phyloP scores from a whole-genome alignment of 2,329 filamentous ascomycete species.

The Akanthomyces muscarius region DNA sequence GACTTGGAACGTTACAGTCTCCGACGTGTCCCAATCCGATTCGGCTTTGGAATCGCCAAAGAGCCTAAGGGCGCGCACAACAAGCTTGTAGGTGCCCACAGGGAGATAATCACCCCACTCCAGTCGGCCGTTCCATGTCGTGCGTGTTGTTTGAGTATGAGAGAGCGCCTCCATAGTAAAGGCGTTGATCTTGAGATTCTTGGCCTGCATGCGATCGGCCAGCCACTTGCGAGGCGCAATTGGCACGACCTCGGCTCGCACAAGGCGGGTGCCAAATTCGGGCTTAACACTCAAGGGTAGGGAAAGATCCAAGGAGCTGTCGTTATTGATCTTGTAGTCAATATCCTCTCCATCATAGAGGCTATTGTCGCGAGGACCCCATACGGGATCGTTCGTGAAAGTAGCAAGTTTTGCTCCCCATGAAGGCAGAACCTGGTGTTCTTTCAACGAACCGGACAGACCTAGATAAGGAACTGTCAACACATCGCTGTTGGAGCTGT shows the following conservation, averaged over 20 bases:
- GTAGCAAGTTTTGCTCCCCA: background rate
- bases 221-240: background rate
- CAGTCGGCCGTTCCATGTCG: background rate
- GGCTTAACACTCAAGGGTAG: background rate
- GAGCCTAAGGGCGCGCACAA: background rate
- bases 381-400: no score
- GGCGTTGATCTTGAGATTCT: background rate
- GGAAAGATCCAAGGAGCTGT: background rate
- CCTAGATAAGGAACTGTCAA: background rate
- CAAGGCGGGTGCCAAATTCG: background rate
- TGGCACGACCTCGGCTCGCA: background rate
- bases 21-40: background rate
- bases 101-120: background rate
- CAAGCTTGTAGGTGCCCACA: background rate
- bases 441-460: background rate
- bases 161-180: background rate
- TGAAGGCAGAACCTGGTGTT: background rate
- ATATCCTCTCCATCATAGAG: background rate
- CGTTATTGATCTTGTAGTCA: background rate
- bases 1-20: background rate
- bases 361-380: rapidly evolving
- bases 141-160: background rate
- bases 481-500: background rate
- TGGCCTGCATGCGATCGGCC: background rate
- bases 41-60: background rate